Evolutionary conservation across 208 protist genomes (phyloP), one percentile per base, ranked within the genome.

Genomic region (Balamuthia mandrillaris): DNA sequence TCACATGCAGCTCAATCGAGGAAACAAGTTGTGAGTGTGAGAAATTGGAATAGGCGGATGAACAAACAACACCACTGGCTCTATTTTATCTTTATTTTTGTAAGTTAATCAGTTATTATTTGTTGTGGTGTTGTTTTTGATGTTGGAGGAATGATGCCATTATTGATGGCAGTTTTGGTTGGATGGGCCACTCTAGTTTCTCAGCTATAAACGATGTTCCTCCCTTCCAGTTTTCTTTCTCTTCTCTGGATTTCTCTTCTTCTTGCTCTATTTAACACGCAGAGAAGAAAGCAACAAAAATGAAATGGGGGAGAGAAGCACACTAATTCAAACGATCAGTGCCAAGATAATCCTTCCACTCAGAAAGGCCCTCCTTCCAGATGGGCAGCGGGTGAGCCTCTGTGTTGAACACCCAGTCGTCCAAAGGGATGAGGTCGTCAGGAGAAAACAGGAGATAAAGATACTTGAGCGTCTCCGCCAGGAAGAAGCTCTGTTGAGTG

Each of bases 381-480:
- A 51, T 72, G 21, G 39, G 42, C 9, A 96, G 47, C 27, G 94
- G 92, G 70, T 97, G 95, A 18, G 94, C 94, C 82, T 97, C 95
- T 6, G 95, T 97, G 78, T 95, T 97, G 77, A 97, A 95, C 31
- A 97, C 95, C 52, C 86, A 97, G 79, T 97, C 77, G 51, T 96
- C 93, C 16, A 97, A 74, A 45, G 90, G 84, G 42, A 97, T 75
- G 0, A 93, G 31, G 12, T 91, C 58, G 47, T 54, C 47, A 5
- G 66, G 42, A 29, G 87, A 42, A 68, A 96, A 97, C 10, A 96
- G 66, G 2, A 97, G 85, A 78, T 95, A 97, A 0, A 97, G 39
- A 81, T 97, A 97, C 72, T 97, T 97, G 1, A 97, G 41, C 3
- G 95, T 97, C 85, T 97, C 95, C n/a, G 94, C 94, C 12, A 96